A percentile compares a stretch with the other conserved stretches of the same genome.
These are phyloP conservation scores for Claviceps fusiformis DNA, from an alignment of 2,329 filamentous ascomycete species.

Conservation along the genomic window DNA sequence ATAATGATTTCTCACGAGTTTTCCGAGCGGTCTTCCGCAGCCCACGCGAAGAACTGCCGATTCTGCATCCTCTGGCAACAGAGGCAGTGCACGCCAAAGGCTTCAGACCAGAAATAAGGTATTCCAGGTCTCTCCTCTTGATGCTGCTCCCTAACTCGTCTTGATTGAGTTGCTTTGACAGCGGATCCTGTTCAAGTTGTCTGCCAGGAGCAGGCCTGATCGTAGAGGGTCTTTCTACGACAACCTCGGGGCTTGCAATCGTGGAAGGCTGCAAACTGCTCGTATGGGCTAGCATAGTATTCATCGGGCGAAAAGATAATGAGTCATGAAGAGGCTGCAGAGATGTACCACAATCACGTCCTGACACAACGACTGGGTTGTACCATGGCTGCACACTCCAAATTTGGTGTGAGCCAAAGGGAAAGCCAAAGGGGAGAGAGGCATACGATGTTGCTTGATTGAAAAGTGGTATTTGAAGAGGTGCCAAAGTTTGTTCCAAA, in stretches of 20 bases:
- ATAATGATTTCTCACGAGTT: background rate
- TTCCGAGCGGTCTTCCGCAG: background rate
- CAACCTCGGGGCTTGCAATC: background rate
- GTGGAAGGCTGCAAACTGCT: background rate
- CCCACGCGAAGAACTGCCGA: background rate
- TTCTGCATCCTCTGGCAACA: background rate
- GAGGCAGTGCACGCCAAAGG: background rate
- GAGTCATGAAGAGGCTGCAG: background rate
- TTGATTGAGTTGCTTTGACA: background rate
- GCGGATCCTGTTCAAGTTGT: background rate
- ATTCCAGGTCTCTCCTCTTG: background rate
- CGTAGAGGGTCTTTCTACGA: background rate
- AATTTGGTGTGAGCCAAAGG: background rate
- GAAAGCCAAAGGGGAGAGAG: background rate
- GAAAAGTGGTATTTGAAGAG: background rate
- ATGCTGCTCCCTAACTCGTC: background rate
- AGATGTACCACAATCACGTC: conserved; percentile 3
- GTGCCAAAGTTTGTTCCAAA: background rate
- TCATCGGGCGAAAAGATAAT: background rate
- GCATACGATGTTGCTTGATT: background rate
- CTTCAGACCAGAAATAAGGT: background rate
- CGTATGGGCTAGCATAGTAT: background rate
- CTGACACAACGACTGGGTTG: conserved; percentile 3
- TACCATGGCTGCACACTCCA: conserved; percentile 4
- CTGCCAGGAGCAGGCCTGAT: background rate